Evolutionary conservation across 2,329 filamentous ascomycete genomes (phyloP).

Genomic region (Hyphodiscus sp.): DNA sequence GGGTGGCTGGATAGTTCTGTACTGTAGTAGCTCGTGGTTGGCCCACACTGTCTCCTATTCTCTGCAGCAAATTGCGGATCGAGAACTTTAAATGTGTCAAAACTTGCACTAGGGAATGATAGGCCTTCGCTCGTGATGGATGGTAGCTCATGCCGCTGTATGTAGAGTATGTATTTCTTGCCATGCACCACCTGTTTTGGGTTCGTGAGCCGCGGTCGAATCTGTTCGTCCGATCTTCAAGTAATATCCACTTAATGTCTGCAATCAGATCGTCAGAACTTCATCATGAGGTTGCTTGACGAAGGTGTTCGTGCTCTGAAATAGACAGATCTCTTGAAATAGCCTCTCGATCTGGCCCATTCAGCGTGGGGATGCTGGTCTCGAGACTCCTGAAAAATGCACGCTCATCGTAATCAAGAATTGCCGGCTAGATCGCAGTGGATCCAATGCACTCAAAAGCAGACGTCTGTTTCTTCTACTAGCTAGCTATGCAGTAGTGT

Average conservation of each 20-base stretch:
- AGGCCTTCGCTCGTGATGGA: neutral
- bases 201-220: neutral
- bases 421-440: neutral
- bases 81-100: neutral
- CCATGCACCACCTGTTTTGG: neutral
- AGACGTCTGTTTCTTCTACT: neutral
- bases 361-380: neutral
- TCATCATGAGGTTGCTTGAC: neutral
- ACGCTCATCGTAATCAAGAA: no score
- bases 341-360: neutral
- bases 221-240: neutral
- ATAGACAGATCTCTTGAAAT: neutral
- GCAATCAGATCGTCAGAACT: no score
- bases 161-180: no score
- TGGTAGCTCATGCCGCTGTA: neutral
- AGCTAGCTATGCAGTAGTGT: neutral
- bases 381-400: neutral
- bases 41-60: neutral
- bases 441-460: neutral
- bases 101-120: neutral
- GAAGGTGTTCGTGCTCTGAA: neutral
- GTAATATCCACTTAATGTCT: neutral
- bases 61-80: neutral
- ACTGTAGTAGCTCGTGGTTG: neutral
- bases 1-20: no score